Base-by-base conservation (phyloP, 1,139 yeast species). In the Debaryomycetaceae sp. region DNA sequence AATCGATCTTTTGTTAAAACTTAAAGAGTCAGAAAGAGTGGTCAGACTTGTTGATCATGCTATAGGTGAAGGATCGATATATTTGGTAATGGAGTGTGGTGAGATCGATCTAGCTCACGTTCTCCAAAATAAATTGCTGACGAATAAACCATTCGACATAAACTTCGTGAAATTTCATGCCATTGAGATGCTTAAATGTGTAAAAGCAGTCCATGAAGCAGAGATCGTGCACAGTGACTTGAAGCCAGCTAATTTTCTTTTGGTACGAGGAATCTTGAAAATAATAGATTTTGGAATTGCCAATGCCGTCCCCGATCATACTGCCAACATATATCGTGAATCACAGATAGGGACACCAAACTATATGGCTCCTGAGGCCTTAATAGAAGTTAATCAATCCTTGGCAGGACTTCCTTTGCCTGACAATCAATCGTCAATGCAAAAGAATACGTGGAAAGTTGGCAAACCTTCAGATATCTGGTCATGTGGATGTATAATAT, bases 301-400 rank as follows among this genome's bases (percentile, higher is more conserved):
- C 11, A 87, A 91, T 65, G 89, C 93, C 0, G 93, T 93, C 2
- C 95, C 96, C 1, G 97, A 91, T 45, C 89, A 89, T 58, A 93
- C 99, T 0, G 83, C 87, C 29, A 93, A 93, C 56, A 81, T 93
- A 22, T 93, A 91, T 59, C 76, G 98, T 46, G 96, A 89, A 49
- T 81, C 90, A 6, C 97, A 89, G 61, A 86, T 90, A 46, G 99
- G 99, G 3, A 93, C 99, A 0, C 97, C 97, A 2, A 89, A 87
- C 62, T 93, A 93, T 62, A 93, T 93, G 99, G 97, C 99, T 0
- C 99, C 99, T 0, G 99, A 93, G 62, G 89, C 98, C 0, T 69
- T 91, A 45, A 75, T 85, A 38, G 96, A 84, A 61, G 80, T 81
- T 44, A 75, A 63, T 47, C 72, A 67, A 46, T 49, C 62, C 1